Evolutionary conservation across 768 basidiomycete species (phyloP).

Genomic region (Panaeolus cyanescens): DNA sequence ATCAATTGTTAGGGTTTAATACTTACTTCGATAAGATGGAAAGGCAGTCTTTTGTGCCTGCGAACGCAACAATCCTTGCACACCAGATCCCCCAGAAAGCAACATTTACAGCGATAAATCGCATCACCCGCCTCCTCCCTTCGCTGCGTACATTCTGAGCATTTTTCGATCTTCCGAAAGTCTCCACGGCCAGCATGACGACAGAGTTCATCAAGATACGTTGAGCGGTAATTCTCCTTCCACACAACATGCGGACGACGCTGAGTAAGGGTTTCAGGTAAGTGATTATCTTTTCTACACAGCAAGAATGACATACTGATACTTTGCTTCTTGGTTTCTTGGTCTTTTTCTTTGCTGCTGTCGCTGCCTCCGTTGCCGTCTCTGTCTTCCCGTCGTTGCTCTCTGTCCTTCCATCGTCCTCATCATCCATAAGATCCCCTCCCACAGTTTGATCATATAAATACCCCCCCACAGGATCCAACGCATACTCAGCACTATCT

Average conservation of each 20-base stretch:
- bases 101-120: slow-evolving; percentile 10
- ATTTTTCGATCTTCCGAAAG: background rate
- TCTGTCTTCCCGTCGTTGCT: too few relatives aligned
- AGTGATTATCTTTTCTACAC: background rate
- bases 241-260: slow-evolving; percentile 14
- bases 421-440: background rate
- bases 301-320: slow-evolving; percentile 8
- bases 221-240: slow-evolving; percentile 6
- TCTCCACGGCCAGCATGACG: slow-evolving; percentile 8
- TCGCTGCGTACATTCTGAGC: slow-evolving; percentile 5
- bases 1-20: background rate
- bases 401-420: too few relatives aligned
- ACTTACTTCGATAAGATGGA: slow-evolving; percentile 13
- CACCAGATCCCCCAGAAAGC: slow-evolving; percentile 8
- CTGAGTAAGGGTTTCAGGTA: slow-evolving; percentile 1
- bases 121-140: background rate
- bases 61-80: slow-evolving; percentile 10
- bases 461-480: background rate
- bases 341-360: background rate
- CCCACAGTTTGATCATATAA: background rate
- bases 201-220: slow-evolving; percentile 13
- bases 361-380: background rate
- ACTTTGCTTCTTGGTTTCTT: slow-evolving; percentile 10
- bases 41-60: slow-evolving; percentile 5
- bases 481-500: slow-evolving; percentile 5